These are phyloP conservation scores for Lentinula sp. DNA, from an alignment of 768 basidiomycete species.

Conservation along the genomic window DNA sequence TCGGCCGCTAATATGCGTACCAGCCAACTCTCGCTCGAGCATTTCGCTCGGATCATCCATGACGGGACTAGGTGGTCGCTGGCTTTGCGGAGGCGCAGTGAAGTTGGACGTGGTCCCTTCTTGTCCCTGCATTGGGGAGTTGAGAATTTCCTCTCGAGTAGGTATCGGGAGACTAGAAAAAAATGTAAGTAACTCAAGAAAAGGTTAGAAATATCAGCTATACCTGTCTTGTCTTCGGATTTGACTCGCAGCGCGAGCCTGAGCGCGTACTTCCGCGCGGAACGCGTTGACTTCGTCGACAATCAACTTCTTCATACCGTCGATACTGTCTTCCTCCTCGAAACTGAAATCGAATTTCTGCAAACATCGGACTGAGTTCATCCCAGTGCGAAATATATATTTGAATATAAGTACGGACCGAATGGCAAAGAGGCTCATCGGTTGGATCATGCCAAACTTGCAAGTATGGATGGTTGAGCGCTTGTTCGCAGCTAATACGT, in stretches of 20 bases:
- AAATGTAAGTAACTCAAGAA: background rate
- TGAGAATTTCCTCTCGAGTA: conserved; percentile 73
- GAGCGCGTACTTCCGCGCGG: conserved; percentile 84
- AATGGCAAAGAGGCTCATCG: conserved; percentile 84
- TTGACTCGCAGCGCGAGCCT: conserved; percentile 66
- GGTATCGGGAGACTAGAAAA: conserved; percentile 67
- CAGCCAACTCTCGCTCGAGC: conserved; percentile 81
- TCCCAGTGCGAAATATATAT: background rate
- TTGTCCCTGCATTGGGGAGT: conserved; percentile 66
- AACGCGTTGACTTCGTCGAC: conserved; percentile 88
- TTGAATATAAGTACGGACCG: conserved; percentile 34
- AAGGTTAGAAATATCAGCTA: conserved; percentile 5
- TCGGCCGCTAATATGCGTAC: conserved; percentile 44
- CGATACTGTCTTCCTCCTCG: conserved; percentile 93
- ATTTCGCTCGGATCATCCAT: conserved; percentile 84
- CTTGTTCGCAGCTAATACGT: conserved; percentile 94
- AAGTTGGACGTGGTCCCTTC: conserved; percentile 69
- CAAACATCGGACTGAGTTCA: background rate
- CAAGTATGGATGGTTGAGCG: conserved; percentile 90
- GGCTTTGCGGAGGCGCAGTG: conserved; percentile 35
- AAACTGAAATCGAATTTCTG: conserved; percentile 95
- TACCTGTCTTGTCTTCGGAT: conserved; percentile 76
- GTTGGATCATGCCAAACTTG: conserved; percentile 98
- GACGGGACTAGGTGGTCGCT: conserved; percentile 57
- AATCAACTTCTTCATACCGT: conserved; percentile 96